Conservation (phyloP, 2,329 filamentous ascomycete species). For the Calonectria pseudoreteaudii region DNA sequence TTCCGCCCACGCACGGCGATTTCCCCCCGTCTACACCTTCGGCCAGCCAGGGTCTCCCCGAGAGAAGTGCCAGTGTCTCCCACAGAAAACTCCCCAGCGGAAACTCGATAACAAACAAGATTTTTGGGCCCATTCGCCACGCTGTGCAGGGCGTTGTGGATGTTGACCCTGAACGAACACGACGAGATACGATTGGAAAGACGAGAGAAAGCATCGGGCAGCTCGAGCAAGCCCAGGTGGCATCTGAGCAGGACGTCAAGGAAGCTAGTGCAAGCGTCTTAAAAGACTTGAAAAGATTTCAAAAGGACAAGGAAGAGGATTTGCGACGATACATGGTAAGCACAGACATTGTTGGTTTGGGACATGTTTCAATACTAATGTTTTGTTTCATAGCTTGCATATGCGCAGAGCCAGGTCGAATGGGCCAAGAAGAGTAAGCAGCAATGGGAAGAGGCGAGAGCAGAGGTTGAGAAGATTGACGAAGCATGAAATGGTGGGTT, state of each 20-base stretch:
- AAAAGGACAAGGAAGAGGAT: conserved; percentile 95
- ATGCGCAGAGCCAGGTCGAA: conserved; percentile 91
- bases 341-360: conserved; percentile 21
- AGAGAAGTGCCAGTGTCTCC: conserved; percentile 58
- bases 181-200: conserved; percentile 94
- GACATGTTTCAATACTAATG: conserved; percentile 34
- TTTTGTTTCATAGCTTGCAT: conserved; percentile 74
- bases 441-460: conserved; percentile 91
- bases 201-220: conserved; percentile 88
- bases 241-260: conserved; percentile 90
- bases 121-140: conserved; percentile 95
- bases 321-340: conserved; percentile 94
- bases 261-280: conserved; percentile 91
- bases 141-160: conserved; percentile 97
- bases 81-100: conserved; percentile 87
- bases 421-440: conserved; percentile 93
- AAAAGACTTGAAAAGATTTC: conserved; percentile 91
- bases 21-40: conserved; percentile 72
- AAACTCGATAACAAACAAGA: conserved; percentile 92
- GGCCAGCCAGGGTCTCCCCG: conserved; percentile 77
- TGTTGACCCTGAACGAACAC: conserved; percentile 91
- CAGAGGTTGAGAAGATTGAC: conserved; percentile 90
- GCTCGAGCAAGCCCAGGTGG: conserved; percentile 90
- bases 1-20: conserved; percentile 88
- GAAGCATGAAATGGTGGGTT: conserved; percentile 55